These are phyloP conservation scores for Pseudopyricularia javanii DNA, from an alignment of 2,329 filamentous ascomycete genomes.

Conservation along the genomic window DNA sequence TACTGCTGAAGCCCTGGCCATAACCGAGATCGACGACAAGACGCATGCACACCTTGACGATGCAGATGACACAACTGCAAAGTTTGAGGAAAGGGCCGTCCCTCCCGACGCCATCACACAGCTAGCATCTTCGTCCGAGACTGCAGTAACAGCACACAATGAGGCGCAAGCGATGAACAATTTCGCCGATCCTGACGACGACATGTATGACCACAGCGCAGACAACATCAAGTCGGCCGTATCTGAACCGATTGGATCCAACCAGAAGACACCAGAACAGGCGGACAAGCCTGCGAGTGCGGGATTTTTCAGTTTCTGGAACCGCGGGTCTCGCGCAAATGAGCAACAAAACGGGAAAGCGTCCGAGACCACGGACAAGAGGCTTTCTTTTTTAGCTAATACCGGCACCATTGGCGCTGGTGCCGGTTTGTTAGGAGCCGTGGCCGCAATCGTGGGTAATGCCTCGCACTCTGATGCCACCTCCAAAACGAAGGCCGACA, in stretches of 20 bases:
- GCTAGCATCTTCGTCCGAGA: neutral
- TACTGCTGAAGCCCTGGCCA: neutral
- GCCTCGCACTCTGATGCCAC: slow-evolving; percentile 31
- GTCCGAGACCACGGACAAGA: slow-evolving; percentile 11
- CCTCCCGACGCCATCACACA: neutral
- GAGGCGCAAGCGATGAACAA: neutral
- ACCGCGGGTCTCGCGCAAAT: slow-evolving; percentile 14
- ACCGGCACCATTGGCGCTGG: slow-evolving; percentile 58
- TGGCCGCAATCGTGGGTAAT: slow-evolving; percentile 25
- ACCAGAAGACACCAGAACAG: slow-evolving; percentile 22
- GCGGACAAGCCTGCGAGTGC: slow-evolving; percentile 25
- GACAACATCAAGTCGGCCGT: slow-evolving; percentile 33
- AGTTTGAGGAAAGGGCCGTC: slow-evolving; percentile 10
- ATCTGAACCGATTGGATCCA: slow-evolving; percentile 25
- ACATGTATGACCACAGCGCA: slow-evolving; percentile 22
- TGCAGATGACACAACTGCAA: neutral
- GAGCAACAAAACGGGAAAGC: slow-evolving; percentile 21
- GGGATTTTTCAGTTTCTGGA: slow-evolving; percentile 37
- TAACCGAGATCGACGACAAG: neutral
- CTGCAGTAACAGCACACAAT: neutral
- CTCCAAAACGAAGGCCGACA: slow-evolving; percentile 4
- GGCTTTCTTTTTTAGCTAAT: slow-evolving; percentile 60
- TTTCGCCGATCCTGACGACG: neutral
- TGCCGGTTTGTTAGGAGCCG: slow-evolving; percentile 49
- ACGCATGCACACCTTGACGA: neutral